Percentiles rank a stretch among this genome's conserved stretches.
Evolutionary conservation across 148 eudicot species (phyloP).

Genomic region (Silene uniflora): DNA sequence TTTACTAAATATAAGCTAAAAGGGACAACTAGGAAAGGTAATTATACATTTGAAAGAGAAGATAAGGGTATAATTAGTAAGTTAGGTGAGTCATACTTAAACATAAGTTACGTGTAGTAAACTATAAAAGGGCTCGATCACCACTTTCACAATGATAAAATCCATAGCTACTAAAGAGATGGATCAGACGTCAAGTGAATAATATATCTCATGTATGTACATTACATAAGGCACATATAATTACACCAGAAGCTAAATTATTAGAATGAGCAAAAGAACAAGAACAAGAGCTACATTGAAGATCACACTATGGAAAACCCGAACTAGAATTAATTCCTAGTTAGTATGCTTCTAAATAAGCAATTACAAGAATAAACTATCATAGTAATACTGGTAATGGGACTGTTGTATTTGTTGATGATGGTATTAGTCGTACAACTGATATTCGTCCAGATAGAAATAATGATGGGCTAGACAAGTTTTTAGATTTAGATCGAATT

Average conservation of each 20-base stretch:
- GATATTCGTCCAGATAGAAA: too few relatives aligned
- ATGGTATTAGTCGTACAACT: too few relatives aligned
- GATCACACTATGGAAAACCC: conserved; percentile 10
- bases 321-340: conserved; percentile 2
- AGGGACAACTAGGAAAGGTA: too few relatives aligned
- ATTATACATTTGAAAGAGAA: too few relatives aligned
- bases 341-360: background rate
- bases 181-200: too few relatives aligned
- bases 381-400: conserved; percentile 32
- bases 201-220: conserved; percentile 2
- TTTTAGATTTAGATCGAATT: too few relatives aligned
- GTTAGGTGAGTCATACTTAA: background rate
- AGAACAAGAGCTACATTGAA: background rate
- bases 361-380: conserved; percentile 14
- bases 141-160: background rate
- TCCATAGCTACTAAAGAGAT: too few relatives aligned
- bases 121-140: background rate
- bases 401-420: too few relatives aligned
- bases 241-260: conserved; percentile 12
- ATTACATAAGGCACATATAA: background rate
- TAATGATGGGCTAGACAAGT: too few relatives aligned
- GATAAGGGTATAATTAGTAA: too few relatives aligned
- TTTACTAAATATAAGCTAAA: too few relatives aligned
- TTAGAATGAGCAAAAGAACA: too few relatives aligned
- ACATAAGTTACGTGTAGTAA: background rate